Conservation (phyloP, 495 filamentous ascomycete genomes). For the Annulohypoxylon bovei region DNA sequence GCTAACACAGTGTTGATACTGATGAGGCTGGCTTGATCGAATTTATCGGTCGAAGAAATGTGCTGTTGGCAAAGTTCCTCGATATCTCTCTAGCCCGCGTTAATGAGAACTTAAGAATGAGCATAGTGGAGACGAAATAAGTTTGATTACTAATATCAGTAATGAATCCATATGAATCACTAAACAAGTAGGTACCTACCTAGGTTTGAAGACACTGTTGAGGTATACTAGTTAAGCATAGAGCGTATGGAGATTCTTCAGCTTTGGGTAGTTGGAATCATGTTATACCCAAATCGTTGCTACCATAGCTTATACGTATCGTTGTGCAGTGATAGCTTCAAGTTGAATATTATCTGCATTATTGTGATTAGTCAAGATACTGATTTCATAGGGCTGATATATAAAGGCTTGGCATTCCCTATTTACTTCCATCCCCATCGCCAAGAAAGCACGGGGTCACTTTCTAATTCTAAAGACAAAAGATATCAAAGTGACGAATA, state of each 20-base stretch:
- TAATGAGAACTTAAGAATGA: not conserved
- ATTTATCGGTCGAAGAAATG: constrained; percentile 1
- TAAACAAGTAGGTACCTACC: not conserved
- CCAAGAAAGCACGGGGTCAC: not conserved
- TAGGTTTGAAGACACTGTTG: too few species aligned
- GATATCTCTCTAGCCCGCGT: not conserved
- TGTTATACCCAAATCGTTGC: not conserved
- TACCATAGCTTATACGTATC: not conserved
- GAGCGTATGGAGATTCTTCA: not conserved
- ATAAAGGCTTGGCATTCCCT: constrained; percentile 24
- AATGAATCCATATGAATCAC: not conserved
- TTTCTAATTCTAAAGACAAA: not conserved
- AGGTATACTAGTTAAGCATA: not conserved
- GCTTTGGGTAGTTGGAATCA: not conserved
- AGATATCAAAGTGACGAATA: not conserved
- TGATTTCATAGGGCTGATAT: constrained; percentile 37
- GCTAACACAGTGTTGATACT: constrained; percentile 22
- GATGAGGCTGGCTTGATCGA: constrained; percentile 2
- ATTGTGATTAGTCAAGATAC: constrained; percentile 28
- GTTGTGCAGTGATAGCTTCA: not conserved
- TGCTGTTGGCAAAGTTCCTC: not conserved
- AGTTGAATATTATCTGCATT: constrained; percentile 9
- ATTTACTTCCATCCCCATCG: constrained; percentile 3
- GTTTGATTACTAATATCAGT: not conserved
- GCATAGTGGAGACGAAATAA: too few species aligned